Conservation (phyloP, 805 yeast species). For the Yarrowia alimentaria region DNA sequence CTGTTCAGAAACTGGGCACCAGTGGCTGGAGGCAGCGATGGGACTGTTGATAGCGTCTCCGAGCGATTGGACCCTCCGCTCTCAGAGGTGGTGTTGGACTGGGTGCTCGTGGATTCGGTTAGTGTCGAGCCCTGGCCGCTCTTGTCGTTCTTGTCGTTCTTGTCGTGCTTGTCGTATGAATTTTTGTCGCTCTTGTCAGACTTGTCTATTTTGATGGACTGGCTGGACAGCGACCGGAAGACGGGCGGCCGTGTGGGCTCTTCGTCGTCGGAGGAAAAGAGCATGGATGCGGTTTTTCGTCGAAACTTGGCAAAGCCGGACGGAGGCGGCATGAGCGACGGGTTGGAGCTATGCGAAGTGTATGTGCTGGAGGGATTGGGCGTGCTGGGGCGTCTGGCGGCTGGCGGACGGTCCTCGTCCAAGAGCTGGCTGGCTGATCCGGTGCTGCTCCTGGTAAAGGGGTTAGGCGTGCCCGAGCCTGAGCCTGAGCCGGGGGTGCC, state of each 20-base stretch:
- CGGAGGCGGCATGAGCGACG: conserved; percentile 17
- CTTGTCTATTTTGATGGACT: conserved; percentile 5
- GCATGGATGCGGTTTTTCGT: conserved; percentile 19
- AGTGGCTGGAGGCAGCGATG: no score
- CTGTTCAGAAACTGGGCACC: conserved; percentile 7
- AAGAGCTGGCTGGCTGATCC: background rate
- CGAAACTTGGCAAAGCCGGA: conserved; percentile 10
- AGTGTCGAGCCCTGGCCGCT: background rate
- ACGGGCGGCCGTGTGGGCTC: conserved; percentile 12
- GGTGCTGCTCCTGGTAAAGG: background rate
- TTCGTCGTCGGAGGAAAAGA: conserved; percentile 19
- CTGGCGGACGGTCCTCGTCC: background rate
- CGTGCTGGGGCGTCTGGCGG: conserved; percentile 1
- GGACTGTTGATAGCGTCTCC: no score
- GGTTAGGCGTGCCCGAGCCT: no score
- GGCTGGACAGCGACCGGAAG: conserved; percentile 10
- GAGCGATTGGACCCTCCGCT: no score
- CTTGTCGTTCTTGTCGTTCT: background rate
- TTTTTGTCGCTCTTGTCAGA: no score
- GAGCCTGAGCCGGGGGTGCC: background rate
- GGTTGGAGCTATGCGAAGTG: no score
- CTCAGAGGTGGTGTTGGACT: no score
- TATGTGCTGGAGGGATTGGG: no score
- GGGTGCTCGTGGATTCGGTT: no score
- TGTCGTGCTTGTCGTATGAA: background rate